A percentile compares a stretch with the other conserved stretches of the same genome.
Evolutionary conservation across 148 eudicot genomes (phyloP).

Genomic region (Rhododendron williamsianum): DNA sequence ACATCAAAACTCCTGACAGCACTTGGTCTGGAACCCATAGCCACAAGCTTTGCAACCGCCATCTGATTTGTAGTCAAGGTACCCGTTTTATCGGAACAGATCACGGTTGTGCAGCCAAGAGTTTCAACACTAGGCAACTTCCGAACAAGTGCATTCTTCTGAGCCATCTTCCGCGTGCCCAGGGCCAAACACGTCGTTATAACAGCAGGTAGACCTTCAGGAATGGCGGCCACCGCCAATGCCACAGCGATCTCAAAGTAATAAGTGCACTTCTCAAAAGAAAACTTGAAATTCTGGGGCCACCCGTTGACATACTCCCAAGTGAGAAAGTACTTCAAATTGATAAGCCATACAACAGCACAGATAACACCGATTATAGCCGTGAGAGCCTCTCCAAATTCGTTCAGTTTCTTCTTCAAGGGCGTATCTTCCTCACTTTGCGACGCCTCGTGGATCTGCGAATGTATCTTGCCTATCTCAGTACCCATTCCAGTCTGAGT

Average conservation of each 20-base stretch:
- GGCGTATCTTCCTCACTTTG: conserved; percentile 68
- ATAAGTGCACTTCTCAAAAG: conserved; percentile 74
- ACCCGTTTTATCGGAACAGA: conserved; percentile 78
- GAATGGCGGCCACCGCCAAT: conserved; percentile 77
- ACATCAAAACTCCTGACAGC: conserved; percentile 43
- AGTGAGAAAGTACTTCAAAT: conserved; percentile 64
- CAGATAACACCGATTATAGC: conserved; percentile 60
- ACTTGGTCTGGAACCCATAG: conserved; percentile 40
- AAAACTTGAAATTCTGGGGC: conserved; percentile 66
- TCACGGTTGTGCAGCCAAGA: conserved; percentile 75
- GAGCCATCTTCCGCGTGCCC: conserved; percentile 80
- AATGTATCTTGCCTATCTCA: conserved; percentile 66
- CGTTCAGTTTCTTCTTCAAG: conserved; percentile 68
- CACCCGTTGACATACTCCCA: conserved; percentile 73
- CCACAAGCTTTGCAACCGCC: conserved; percentile 66
- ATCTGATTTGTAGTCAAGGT: conserved; percentile 83
- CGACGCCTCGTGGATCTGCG: conserved; percentile 67
- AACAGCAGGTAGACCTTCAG: conserved; percentile 83
- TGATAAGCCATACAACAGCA: conserved; percentile 63
- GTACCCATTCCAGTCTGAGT: conserved; percentile 60
- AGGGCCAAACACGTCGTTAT: conserved; percentile 82
- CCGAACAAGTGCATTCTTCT: conserved; percentile 74
- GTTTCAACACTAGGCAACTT: conserved; percentile 82
- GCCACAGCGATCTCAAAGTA: conserved; percentile 83
- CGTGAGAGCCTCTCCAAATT: conserved; percentile 69